Evolutionary conservation across 441 rosid genomes (phyloP).

Genomic region (Adansonia gregorii): DNA sequence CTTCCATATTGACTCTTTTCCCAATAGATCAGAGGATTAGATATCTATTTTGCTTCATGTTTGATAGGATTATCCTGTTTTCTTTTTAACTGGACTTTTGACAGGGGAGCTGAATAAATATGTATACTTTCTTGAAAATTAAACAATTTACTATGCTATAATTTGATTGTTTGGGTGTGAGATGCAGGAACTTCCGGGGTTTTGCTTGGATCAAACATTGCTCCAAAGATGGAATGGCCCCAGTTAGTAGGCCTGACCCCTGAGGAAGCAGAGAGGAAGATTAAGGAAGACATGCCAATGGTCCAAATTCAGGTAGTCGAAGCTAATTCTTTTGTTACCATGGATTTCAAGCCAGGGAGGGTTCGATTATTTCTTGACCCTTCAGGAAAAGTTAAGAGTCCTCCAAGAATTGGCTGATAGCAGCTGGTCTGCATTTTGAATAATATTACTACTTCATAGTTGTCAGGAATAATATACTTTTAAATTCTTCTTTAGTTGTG

Average conservation of each 20-base stretch:
- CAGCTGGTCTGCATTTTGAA: not conserved
- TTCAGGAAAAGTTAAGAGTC: conserved; percentile 38
- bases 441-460: not conserved
- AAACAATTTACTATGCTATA: not conserved
- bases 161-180: not conserved
- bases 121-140: not conserved
- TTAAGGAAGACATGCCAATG: conserved; percentile 42
- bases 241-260: conserved; percentile 41
- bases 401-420: conserved; percentile 44
- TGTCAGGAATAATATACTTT: not conserved
- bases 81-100: too few relatives aligned
- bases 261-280: conserved; percentile 52
- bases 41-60: not conserved
- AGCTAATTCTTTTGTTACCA: conserved; percentile 36
- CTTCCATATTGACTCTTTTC: too few relatives aligned
- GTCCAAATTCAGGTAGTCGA: conserved; percentile 38
- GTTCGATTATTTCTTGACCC: conserved; percentile 44
- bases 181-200: conserved; percentile 32
- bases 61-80: not conserved
- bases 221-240: conserved; percentile 35
- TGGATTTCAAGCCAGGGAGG: conserved; percentile 42
- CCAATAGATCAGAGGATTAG: not conserved
- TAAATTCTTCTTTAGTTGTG: not conserved
- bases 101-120: not conserved
- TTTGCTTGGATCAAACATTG: conserved; percentile 30